Evolutionary conservation across 495 filamentous ascomycete genomes (phyloP).

Genomic region (Hyaloscypha bicolor): DNA sequence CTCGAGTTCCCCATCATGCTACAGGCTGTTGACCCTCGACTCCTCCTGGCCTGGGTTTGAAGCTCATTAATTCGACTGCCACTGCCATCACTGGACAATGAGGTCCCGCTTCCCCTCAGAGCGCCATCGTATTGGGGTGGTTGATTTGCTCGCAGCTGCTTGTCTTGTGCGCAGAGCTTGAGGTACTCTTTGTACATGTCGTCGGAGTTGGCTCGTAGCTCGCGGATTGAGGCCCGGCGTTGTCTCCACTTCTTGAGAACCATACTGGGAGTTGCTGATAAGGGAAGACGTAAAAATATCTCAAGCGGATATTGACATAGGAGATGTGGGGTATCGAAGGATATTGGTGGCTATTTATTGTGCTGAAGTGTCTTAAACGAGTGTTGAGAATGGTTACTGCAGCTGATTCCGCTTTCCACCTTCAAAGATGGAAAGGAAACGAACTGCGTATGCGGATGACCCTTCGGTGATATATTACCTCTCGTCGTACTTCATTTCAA

Average conservation of each 20-base stretch:
- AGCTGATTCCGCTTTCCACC: not conserved
- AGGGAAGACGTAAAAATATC: not conserved
- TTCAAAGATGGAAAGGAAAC: not conserved
- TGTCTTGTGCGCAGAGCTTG: not conserved
- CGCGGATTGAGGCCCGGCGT: conserved; percentile 1
- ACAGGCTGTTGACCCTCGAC: not conserved
- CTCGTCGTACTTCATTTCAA: not conserved
- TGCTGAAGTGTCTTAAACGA: too few relatives aligned
- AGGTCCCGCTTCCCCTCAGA: not conserved
- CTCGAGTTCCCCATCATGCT: not conserved
- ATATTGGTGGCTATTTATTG: too few relatives aligned
- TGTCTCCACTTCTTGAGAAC: not conserved
- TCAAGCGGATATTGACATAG: too few relatives aligned
- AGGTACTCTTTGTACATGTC: conserved; percentile 8
- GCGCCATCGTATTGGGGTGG: not conserved
- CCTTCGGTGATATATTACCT: not conserved
- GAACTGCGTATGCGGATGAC: not conserved
- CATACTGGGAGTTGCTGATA: not conserved
- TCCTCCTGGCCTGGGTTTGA: not conserved
- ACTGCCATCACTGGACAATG: not conserved
- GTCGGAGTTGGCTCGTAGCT: not conserved
- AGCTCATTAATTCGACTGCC: not conserved
- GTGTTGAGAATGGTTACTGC: too few relatives aligned
- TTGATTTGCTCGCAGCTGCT: not conserved
- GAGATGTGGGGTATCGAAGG: too few relatives aligned